Percentiles rank a stretch among this genome's conserved stretches.
phyloP scores from a whole-genome alignment of 768 basidiomycete species.

The Chlorophyllum brunneum region DNA sequence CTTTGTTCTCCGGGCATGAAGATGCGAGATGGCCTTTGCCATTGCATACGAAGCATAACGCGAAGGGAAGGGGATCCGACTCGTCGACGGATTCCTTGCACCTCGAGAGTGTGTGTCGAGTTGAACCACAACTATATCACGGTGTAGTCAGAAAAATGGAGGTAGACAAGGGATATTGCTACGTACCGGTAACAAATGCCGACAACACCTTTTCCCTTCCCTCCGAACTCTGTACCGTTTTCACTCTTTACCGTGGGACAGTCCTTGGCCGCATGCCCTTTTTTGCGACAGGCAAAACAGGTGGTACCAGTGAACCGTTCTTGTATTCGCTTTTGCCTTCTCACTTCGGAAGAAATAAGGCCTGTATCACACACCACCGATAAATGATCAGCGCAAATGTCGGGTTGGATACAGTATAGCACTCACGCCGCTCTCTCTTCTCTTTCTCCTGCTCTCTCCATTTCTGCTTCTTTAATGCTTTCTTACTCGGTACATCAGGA shows the following conservation, averaged over 20 bases:
- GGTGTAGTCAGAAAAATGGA: background rate
- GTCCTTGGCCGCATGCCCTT: slow-evolving; percentile 79
- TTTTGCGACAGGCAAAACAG: slow-evolving; percentile 85
- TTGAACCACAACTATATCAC: slow-evolving; percentile 70
- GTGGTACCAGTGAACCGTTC: slow-evolving; percentile 56
- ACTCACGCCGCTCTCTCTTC: slow-evolving; percentile 27
- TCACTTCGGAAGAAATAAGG: slow-evolving; percentile 38
- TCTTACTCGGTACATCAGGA: slow-evolving; percentile 5
- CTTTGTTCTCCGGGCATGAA: slow-evolving; percentile 74
- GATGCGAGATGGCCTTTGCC: slow-evolving; percentile 83
- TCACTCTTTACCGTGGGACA: slow-evolving; percentile 52
- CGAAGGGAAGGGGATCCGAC: slow-evolving; percentile 73
- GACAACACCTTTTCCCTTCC: slow-evolving; percentile 26
- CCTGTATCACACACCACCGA: background rate
- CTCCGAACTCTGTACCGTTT: slow-evolving; percentile 14
- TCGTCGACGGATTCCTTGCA: slow-evolving; percentile 68
- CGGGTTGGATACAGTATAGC: slow-evolving; percentile 18
- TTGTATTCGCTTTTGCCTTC: slow-evolving; percentile 61
- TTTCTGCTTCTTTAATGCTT: slow-evolving; percentile 24
- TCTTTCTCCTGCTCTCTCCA: slow-evolving; percentile 27
- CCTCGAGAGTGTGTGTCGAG: slow-evolving; percentile 69
- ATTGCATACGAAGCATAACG: slow-evolving; percentile 89
- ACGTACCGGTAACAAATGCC: slow-evolving; percentile 73
- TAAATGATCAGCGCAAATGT: background rate
- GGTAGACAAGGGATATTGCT: background rate